A percentile compares a stretch with the other conserved stretches of the same genome.
Evolutionary conservation across 2,329 filamentous ascomycete genomes (phyloP).

Genomic region (Hypoxylon sp.): DNA sequence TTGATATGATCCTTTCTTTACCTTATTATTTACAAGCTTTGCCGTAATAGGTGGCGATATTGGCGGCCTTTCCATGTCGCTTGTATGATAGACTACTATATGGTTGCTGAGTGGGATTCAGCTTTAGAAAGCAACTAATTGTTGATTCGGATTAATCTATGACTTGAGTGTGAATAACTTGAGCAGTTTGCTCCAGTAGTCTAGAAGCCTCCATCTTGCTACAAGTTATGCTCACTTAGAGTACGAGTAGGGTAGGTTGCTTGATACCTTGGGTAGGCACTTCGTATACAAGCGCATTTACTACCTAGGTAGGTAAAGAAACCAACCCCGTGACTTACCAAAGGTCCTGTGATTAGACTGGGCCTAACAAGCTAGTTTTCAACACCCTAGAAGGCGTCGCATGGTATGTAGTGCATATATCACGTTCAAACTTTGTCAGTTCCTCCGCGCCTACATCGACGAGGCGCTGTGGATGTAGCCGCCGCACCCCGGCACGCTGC

Average conservation of each 20-base stretch:
- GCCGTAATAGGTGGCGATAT: too few relatives aligned
- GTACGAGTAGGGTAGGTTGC: conserved; percentile 20
- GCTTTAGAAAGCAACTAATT: too few relatives aligned
- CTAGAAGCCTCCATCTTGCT: conserved; percentile 18
- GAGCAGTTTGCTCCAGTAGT: too few relatives aligned
- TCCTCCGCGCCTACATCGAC: conserved; percentile 37
- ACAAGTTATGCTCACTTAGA: conserved; percentile 15
- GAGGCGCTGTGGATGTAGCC: conserved; percentile 27
- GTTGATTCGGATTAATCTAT: too few relatives aligned
- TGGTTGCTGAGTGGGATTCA: too few relatives aligned
- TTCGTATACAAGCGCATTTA: not conserved
- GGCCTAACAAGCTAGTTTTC: conserved; percentile 32
- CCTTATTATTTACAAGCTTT: too few relatives aligned
- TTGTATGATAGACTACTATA: too few relatives aligned
- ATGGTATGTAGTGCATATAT: conserved; percentile 25
- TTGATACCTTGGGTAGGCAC: too few relatives aligned
- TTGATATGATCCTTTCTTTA: too few relatives aligned
- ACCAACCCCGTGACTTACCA: not conserved
- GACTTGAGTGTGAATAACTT: too few relatives aligned
- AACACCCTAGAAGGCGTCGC: conserved; percentile 21
- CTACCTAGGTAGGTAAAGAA: not conserved
- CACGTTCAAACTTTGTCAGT: conserved; percentile 16
- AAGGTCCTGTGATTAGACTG: conserved; percentile 31
- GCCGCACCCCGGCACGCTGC: not conserved
- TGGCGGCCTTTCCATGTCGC: too few relatives aligned